A percentile compares a stretch with the other conserved stretches of the same genome.
phyloP scores from a whole-genome alignment of 495 filamentous ascomycete species.

The Hyaloscypha hepaticicola region DNA sequence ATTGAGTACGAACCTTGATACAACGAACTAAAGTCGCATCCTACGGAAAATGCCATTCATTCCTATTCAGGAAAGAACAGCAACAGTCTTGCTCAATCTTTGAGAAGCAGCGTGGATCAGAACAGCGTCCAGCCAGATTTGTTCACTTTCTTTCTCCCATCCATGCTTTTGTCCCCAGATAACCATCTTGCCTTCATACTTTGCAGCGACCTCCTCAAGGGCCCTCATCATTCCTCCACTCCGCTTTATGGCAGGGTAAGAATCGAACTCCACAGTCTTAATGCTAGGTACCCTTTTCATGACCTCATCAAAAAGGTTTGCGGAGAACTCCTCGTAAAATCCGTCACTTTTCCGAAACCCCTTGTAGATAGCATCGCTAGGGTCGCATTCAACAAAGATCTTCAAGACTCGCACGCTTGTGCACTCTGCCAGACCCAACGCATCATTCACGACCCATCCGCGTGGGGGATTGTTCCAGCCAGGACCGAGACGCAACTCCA shows the following conservation, averaged over 20 bases:
- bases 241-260: conserved; percentile 66
- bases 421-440: conserved; percentile 66
- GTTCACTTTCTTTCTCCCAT: conserved; percentile 49
- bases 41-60: neutral
- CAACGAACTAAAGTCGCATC: neutral
- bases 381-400: conserved; percentile 78
- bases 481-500: conserved; percentile 78
- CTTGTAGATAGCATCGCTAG: conserved; percentile 67
- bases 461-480: conserved; percentile 75
- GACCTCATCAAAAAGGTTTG: conserved; percentile 55
- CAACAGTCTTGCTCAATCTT: conserved; percentile 22
- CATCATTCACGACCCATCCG: conserved; percentile 66
- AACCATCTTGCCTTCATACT: conserved; percentile 50
- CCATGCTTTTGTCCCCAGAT: conserved; percentile 70
- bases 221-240: conserved; percentile 68
- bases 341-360: conserved; percentile 66
- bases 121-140: conserved; percentile 25
- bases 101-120: conserved; percentile 19
- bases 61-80: conserved; percentile 16
- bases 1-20: neutral
- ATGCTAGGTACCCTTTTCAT: conserved; percentile 60
- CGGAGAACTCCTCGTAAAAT: conserved; percentile 74
- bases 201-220: conserved; percentile 54
- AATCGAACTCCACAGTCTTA: conserved; percentile 71
- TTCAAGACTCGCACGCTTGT: conserved; percentile 59